Conservation (phyloP, 225 moss, liverwort and hornwort genomes). For the Rhytidiadelphus loreus region DNA sequence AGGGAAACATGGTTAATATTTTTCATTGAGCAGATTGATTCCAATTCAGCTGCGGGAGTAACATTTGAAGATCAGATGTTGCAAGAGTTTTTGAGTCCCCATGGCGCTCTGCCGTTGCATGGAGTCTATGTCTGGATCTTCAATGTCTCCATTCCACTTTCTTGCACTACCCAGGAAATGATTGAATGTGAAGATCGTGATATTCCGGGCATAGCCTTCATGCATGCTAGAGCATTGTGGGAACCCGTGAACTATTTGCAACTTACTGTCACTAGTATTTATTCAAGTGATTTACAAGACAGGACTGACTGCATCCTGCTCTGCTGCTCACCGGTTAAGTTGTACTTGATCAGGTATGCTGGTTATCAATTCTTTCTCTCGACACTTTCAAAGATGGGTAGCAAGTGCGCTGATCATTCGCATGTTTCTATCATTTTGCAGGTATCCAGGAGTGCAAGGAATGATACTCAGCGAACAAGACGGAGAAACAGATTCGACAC, state of each 20-base stretch:
- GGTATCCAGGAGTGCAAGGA: not conserved
- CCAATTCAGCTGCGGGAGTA: not conserved
- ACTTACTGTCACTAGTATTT: not conserved
- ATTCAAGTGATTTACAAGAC: not conserved
- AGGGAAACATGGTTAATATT: not conserved
- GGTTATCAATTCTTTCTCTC: not conserved
- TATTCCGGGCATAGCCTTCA: slow-evolving; percentile 23
- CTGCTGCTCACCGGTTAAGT: not conserved
- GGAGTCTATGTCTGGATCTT: slow-evolving; percentile 52
- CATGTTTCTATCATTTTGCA: not conserved
- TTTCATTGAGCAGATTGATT: not conserved
- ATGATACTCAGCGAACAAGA: not conserved
- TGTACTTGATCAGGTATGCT: not conserved
- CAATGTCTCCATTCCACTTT: not conserved
- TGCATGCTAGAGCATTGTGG: slow-evolving; percentile 25
- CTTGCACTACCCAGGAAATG: not conserved
- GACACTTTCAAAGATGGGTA: not conserved
- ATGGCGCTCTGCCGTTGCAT: slow-evolving; percentile 21
- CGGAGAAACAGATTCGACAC: not conserved
- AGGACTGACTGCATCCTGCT: not conserved
- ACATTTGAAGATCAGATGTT: not conserved
- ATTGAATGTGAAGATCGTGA: not conserved
- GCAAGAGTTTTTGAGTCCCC: slow-evolving; percentile 15
- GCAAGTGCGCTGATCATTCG: not conserved
- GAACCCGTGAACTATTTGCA: slow-evolving; percentile 19